Evolutionary conservation across 768 basidiomycete genomes (phyloP).

Genomic region (Favolaschia claudopus): DNA sequence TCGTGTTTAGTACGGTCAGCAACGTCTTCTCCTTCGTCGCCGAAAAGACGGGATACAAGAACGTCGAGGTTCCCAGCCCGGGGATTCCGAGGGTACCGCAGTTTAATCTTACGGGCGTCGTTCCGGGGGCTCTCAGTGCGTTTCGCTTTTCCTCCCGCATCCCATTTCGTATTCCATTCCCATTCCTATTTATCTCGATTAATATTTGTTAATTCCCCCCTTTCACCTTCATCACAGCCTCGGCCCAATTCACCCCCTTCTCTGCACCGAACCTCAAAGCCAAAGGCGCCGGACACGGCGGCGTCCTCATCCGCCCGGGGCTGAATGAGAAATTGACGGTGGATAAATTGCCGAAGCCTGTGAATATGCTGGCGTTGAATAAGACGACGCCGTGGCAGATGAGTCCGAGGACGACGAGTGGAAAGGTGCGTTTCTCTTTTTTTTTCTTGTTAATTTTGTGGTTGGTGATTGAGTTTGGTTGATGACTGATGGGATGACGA

Average conservation of each 20-base stretch:
- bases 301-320: background rate
- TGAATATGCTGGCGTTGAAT: background rate
- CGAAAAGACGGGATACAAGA: background rate
- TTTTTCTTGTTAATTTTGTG: too few relatives aligned
- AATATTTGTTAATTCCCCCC: too few relatives aligned
- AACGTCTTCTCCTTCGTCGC: conserved; percentile 9
- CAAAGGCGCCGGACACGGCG: background rate
- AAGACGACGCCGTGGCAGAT: conserved; percentile 10
- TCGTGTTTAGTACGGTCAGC: conserved; percentile 28
- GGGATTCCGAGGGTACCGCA: background rate
- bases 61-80: background rate
- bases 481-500: too few relatives aligned
- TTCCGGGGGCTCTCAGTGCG: background rate
- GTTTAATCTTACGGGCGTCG: background rate
- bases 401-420: conserved; percentile 6
- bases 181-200: background rate
- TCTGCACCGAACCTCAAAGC: background rate
- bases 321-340: background rate
- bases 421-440: too few relatives aligned
- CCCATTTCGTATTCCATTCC: too few relatives aligned
- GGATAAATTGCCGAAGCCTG: background rate
- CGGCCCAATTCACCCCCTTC: background rate
- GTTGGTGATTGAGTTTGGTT: too few relatives aligned
- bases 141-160: too few relatives aligned
- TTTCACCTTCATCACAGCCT: background rate